A percentile compares a stretch with the other conserved stretches of the same genome.
Conservation (phyloP, 169 alveolate genomes). For the Fabrea salina region DNA sequence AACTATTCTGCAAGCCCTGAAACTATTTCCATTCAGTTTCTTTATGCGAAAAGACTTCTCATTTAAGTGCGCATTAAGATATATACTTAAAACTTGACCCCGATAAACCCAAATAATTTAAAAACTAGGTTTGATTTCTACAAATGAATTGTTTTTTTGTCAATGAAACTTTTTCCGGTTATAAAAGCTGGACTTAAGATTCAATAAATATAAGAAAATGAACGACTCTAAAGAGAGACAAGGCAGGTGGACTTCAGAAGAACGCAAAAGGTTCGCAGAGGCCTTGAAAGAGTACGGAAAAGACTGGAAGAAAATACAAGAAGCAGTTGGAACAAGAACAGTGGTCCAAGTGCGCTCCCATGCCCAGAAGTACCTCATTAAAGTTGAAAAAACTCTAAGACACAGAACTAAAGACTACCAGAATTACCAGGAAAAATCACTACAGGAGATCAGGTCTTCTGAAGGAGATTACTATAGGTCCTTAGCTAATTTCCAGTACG, state of each 20-base stretch:
- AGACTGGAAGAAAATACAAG: constrained; percentile 72
- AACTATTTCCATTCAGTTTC: constrained; percentile 13
- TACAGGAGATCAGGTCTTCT: no score
- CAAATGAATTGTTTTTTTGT: constrained; percentile 65
- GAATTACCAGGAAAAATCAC: no score
- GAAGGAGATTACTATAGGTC: no score
- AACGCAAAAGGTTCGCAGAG: constrained; percentile 63
- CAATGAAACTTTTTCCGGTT: constrained; percentile 63
- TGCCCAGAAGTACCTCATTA: constrained; percentile 75
- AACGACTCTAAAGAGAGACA: no score
- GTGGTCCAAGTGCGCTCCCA: constrained; percentile 75
- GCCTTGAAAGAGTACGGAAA: constrained; percentile 68
- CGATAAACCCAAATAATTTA: no score
- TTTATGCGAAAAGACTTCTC: constrained; percentile 71
- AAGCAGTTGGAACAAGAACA: constrained; percentile 66
- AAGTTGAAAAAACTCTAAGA: constrained; percentile 5
- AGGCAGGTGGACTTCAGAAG: constrained; percentile 75
- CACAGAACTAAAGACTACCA: background rate
- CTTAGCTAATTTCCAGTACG: no score
- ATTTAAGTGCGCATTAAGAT: constrained; percentile 49
- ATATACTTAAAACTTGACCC: constrained; percentile 68
- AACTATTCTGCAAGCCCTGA: constrained; percentile 14
- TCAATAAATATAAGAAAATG: no score
- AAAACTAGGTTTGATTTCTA: no score
- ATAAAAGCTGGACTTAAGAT: constrained; percentile 24